Percentiles rank a stretch among this genome's conserved stretches.
These are phyloP conservation scores for Fusarium domesticum DNA, from an alignment of 2,329 filamentous ascomycete genomes.

Conservation along the genomic window DNA sequence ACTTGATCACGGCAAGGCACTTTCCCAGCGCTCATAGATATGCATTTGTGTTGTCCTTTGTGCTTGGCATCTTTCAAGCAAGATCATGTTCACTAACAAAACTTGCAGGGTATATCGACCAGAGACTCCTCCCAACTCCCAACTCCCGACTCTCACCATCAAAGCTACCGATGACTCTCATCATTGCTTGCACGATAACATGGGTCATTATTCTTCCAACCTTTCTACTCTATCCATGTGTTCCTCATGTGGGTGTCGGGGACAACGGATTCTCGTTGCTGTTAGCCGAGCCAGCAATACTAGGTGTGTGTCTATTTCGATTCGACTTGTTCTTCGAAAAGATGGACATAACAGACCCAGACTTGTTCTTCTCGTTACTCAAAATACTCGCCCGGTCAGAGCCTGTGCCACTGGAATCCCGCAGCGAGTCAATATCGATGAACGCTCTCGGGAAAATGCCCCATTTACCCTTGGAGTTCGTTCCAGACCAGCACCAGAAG, in stretches of 20 bases:
- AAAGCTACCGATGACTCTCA: too few species aligned
- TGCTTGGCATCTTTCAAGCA: too few species aligned
- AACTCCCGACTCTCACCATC: too few species aligned
- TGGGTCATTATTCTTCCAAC: neutral
- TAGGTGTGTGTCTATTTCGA: slow-evolving; percentile 31
- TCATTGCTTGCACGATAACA: too few species aligned
- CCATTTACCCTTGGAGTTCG: slow-evolving; percentile 50
- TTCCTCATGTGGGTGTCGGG: slow-evolving; percentile 13
- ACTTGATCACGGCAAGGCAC: too few species aligned
- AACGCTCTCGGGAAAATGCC: slow-evolving; percentile 53
- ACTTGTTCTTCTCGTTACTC: slow-evolving; percentile 36
- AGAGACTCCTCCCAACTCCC: slow-evolving; percentile 19
- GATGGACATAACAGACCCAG: slow-evolving; percentile 34
- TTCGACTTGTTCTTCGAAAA: slow-evolving; percentile 34
- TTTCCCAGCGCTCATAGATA: too few species aligned
- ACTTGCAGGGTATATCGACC: slow-evolving; percentile 18
- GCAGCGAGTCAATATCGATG: slow-evolving; percentile 45
- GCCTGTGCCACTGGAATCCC: slow-evolving; percentile 32
- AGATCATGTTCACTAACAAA: neutral
- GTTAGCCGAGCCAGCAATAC: slow-evolving; percentile 34
- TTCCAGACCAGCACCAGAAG: slow-evolving; percentile 57
- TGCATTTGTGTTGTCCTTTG: too few species aligned
- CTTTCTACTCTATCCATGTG: slow-evolving; percentile 4
- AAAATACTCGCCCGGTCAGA: slow-evolving; percentile 32
- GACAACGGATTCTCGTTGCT: slow-evolving; percentile 29